Percentiles rank a stretch among this genome's conserved stretches.
Evolutionary conservation across 2,329 filamentous ascomycete genomes (phyloP).

Genomic region (Diaporthe nobilis): DNA sequence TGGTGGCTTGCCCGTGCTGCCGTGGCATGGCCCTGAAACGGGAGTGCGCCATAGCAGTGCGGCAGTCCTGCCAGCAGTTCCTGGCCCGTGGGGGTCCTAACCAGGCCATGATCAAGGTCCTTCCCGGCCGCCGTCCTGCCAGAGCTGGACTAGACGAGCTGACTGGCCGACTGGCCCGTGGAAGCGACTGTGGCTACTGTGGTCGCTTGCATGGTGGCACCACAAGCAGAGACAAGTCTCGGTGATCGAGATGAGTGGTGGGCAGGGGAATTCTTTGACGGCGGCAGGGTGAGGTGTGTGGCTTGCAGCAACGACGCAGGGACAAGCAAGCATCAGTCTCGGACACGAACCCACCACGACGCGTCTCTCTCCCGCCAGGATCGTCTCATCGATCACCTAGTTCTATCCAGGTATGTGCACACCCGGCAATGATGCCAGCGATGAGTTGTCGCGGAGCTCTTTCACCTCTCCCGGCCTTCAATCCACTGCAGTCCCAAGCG

Average conservation of each 20-base stretch:
- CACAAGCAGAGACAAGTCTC: constrained; percentile 16
- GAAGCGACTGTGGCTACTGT: background rate
- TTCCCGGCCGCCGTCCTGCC: constrained; percentile 11
- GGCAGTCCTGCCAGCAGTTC: constrained; percentile 7
- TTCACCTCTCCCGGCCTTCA: background rate
- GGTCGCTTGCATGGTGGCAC: background rate
- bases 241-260: constrained; percentile 24
- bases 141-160: constrained; percentile 17
- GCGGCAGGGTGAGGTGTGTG: constrained; percentile 31
- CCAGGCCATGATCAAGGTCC: constrained; percentile 1
- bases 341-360: constrained; percentile 29
- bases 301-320: constrained; percentile 33
- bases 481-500: background rate
- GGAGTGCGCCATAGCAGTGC: background rate
- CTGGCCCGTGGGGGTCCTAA: constrained; percentile 24
- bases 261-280: constrained; percentile 23
- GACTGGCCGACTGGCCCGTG: background rate
- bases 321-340: constrained; percentile 4
- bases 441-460: constrained; percentile 7
- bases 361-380: background rate
- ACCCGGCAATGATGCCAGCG: constrained; percentile 12
- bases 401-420: background rate
- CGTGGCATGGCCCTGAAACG: constrained; percentile 26
- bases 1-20: background rate
- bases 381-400: background rate